Percentiles rank a stretch among this genome's conserved stretches.
phyloP scores from a whole-genome alignment of 768 basidiomycete species.

The Trametes punicea region DNA sequence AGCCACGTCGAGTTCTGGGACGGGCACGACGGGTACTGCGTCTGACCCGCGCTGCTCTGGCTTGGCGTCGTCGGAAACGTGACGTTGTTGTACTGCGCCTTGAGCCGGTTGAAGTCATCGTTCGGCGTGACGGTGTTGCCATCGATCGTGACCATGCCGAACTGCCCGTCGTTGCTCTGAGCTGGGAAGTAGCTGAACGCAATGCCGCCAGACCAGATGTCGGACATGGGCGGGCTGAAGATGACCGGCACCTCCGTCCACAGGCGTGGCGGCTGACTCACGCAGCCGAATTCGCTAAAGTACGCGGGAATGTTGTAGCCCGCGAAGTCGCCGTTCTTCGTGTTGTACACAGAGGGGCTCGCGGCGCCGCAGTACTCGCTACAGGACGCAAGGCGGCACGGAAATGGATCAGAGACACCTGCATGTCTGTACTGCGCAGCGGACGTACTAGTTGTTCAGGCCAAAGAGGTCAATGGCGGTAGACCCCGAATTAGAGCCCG shows the following conservation, averaged over 20 bases:
- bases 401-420: neutral
- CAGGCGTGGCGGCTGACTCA: conserved; percentile 54
- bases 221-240: conserved; percentile 67
- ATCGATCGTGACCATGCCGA: conserved; percentile 82
- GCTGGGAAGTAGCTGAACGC: conserved; percentile 93
- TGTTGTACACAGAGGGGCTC: conserved; percentile 52
- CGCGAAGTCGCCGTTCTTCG: conserved; percentile 51
- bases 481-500: conserved; percentile 46
- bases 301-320: conserved; percentile 79
- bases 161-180: conserved; percentile 63
- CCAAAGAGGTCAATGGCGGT: conserved; percentile 83
- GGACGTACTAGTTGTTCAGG: conserved; percentile 77
- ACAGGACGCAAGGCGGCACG: conserved; percentile 10
- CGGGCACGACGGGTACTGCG: conserved; percentile 60
- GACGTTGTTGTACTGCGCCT: conserved; percentile 55
- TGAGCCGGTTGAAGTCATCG: conserved; percentile 65
- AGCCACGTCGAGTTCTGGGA: conserved; percentile 52
- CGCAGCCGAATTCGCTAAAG: conserved; percentile 87
- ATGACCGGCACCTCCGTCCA: conserved; percentile 81
- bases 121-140: conserved; percentile 65
- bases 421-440: conserved; percentile 5
- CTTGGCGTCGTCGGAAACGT: conserved; percentile 64
- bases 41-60: conserved; percentile 47
- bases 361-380: conserved; percentile 84
- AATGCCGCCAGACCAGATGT: conserved; percentile 84